A percentile compares a stretch with the other conserved stretches of the same genome.
These are phyloP conservation scores for Ambrosiella xylebori DNA, from an alignment of 2,329 filamentous ascomycete genomes.

Conservation along the genomic window DNA sequence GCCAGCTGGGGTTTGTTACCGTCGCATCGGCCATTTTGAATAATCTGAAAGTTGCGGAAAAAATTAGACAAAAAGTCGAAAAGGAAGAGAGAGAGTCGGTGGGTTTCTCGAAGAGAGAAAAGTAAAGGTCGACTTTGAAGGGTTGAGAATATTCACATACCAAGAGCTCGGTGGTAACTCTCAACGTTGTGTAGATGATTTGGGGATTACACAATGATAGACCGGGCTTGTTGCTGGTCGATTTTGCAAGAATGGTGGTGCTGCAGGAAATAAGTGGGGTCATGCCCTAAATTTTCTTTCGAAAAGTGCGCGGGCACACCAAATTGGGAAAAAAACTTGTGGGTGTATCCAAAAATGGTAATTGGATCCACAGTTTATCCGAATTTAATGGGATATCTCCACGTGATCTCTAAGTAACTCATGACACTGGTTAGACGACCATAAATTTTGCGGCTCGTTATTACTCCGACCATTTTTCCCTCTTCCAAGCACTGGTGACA, in stretches of 20 bases:
- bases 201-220: slow-evolving; percentile 14
- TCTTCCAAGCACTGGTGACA: background rate
- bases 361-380: background rate
- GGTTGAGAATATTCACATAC: slow-evolving; percentile 13
- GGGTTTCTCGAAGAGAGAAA: slow-evolving; percentile 4
- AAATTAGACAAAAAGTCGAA: slow-evolving; percentile 15
- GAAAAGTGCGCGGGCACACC: slow-evolving; percentile 12
- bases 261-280: slow-evolving; percentile 10
- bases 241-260: slow-evolving; percentile 13
- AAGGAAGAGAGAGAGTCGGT: slow-evolving; percentile 14
- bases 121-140: slow-evolving; percentile 7
- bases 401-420: background rate
- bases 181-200: slow-evolving; percentile 14
- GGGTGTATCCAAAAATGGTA: background rate
- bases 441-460: background rate
- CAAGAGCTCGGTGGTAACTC: slow-evolving; percentile 14
- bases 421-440: slow-evolving; percentile 1
- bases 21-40: slow-evolving; percentile 63
- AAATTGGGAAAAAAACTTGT: slow-evolving; percentile 1
- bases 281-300: slow-evolving; percentile 12
- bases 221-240: slow-evolving; percentile 12
- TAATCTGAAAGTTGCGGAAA: slow-evolving; percentile 19
- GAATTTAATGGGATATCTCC: background rate
- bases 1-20: slow-evolving; percentile 73
- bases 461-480: background rate